Evolutionary conservation across 352 stramenopile genomes (phyloP), one percentile per base, ranked within the genome.

Genomic region (Globisporangium sylvaticum): DNA sequence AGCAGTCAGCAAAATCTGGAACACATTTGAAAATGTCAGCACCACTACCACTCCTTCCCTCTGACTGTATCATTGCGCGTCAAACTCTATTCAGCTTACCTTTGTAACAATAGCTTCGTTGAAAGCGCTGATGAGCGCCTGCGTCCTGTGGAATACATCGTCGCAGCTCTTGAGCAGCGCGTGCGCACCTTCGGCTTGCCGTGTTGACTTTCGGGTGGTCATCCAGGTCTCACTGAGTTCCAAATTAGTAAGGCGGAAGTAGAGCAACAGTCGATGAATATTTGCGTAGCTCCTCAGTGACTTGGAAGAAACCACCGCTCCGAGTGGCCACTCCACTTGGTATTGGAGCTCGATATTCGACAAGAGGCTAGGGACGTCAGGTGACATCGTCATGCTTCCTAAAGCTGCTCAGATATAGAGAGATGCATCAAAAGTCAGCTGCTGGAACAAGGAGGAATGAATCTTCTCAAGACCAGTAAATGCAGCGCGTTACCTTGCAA

Each of bases 311-410:
- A 89, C 71, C 42, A 89, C 62, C 0, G 80, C 70, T 53, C 79
- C 78, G 4, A 89, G 58, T 9, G 80, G 80, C 80, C 80, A 89
- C 24, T 75, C 68, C 20, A 83, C 65, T 31, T 72, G 64, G 29
- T 83, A 87, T 56, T 78, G 74, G 18, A 87, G 65, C 59, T 87
- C 80, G 3, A 89, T 73, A 29, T 82, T 72, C 20, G 65, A 69
- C 6, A 92, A 64, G 22, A 88, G 55, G 18, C 22, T 69, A 20
- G 67, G 56, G 22, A 82, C 34, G 3, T 71, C 58, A 53, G 75
- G 72, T 20, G 64, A 70, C 52, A 84, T 70, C 2, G 76, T 76
- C 58, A 76, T 58, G 52, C 76, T 79, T 25, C 58, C 74, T 62
- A 84, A 50, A 18, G 84, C 77, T 80, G 62, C 8, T 59, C 54